Conservation (phyloP, 495 filamentous ascomycete species). For the Aspergillus sclerotiicarbonarius region DNA sequence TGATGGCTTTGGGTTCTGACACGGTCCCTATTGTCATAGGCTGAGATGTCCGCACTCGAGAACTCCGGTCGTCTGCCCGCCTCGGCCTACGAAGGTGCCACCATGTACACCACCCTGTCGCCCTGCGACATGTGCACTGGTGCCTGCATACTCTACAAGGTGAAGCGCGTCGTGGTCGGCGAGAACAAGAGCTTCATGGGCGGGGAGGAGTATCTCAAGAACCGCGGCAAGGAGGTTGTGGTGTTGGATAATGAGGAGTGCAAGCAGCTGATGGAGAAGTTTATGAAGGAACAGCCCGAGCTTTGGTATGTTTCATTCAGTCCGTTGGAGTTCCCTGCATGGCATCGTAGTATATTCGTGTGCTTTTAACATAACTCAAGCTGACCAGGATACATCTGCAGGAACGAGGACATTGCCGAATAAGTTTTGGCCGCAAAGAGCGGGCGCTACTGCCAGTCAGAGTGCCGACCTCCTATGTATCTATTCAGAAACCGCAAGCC, state of each 20-base stretch:
- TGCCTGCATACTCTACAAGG: slow-evolving; percentile 76
- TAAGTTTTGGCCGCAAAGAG: slow-evolving; percentile 38
- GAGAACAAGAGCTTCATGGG: slow-evolving; percentile 80
- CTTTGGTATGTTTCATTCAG: slow-evolving; percentile 59
- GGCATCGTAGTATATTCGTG: neutral
- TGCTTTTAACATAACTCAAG: neutral
- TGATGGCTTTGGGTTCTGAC: neutral
- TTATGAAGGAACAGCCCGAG: slow-evolving; percentile 73
- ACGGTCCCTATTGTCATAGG: slow-evolving; percentile 45
- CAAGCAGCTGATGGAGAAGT: slow-evolving; percentile 70
- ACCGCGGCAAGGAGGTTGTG: slow-evolving; percentile 71
- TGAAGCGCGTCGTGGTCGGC: slow-evolving; percentile 78
- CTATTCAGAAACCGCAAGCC: slow-evolving; percentile 9
- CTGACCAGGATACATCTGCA: slow-evolving; percentile 27
- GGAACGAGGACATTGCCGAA: slow-evolving; percentile 75
- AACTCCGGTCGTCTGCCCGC: slow-evolving; percentile 75
- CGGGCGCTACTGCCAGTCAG: neutral
- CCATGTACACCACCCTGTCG: slow-evolving; percentile 86
- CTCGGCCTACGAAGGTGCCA: slow-evolving; percentile 66
- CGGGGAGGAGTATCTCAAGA: slow-evolving; percentile 70
- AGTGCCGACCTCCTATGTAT: slow-evolving; percentile 6
- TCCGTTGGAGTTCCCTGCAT: slow-evolving; percentile 7
- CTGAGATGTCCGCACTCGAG: slow-evolving; percentile 77
- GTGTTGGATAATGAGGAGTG: slow-evolving; percentile 69
- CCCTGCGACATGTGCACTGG: slow-evolving; percentile 91